These are phyloP conservation scores for Eudorina sp. DNA, from an alignment of 139 green algal species.

Conservation along the genomic window DNA sequence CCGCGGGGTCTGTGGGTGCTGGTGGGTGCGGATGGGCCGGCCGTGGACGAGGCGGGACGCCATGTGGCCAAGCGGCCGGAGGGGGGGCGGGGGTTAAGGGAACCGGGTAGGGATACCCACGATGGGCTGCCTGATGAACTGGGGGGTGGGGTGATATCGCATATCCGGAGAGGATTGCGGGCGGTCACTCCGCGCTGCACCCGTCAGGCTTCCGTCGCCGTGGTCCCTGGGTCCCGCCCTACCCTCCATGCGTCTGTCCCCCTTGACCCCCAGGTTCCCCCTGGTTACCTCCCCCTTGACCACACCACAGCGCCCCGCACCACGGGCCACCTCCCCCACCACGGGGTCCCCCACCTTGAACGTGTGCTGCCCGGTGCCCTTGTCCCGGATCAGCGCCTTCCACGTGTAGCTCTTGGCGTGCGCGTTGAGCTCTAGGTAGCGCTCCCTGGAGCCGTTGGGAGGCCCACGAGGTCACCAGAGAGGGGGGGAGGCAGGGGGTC, in stretches of 20 bases:
- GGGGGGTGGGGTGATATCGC: too few species aligned
- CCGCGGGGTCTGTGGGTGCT: too few species aligned
- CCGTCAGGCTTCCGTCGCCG: neutral
- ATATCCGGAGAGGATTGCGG: neutral
- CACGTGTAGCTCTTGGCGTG: constrained; percentile 85
- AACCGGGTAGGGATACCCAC: too few species aligned
- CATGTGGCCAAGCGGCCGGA: too few species aligned
- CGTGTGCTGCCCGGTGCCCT: neutral
- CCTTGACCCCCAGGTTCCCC: neutral
- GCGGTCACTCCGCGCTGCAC: neutral
- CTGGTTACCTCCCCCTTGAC: neutral
- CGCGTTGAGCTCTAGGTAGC: constrained; percentile 82
- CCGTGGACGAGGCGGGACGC: too few species aligned
- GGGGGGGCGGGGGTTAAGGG: too few species aligned
- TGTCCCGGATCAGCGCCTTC: constrained; percentile 71
- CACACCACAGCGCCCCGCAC: neutral
- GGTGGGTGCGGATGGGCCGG: too few species aligned
- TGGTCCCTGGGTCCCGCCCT: neutral
- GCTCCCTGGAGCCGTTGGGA: constrained; percentile 36
- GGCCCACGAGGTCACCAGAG: neutral
- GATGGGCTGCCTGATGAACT: too few species aligned
- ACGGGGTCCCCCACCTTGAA: constrained; percentile 33
- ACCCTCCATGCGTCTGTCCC: neutral
- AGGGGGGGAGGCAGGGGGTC: neutral
- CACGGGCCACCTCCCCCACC: neutral